Base-by-base conservation (phyloP, 2,329 filamentous ascomycete species). In the Colletotrichum tofieldiae region DNA sequence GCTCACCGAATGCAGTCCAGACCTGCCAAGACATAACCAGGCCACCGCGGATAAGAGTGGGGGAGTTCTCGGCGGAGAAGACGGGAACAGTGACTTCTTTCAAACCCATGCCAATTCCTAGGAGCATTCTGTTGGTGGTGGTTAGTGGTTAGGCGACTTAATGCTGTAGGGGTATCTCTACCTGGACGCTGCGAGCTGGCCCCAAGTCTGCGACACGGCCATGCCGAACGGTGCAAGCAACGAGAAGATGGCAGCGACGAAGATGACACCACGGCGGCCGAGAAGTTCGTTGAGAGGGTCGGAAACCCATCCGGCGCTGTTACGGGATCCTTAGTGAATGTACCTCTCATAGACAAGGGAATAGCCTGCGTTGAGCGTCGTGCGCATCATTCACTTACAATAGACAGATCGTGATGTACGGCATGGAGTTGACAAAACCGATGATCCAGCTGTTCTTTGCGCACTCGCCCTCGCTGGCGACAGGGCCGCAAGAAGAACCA, bases 191-290 rank as follows among this genome's bases (percentile, higher is more conserved):
- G 90, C 84, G 3, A 92, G 82, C 76, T 92, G 84, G 11, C 79
- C 81, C 89, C 90, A 93, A 45, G 81, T 88, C 74, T 91, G 89
- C 11, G 86, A 85, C 20, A 89, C 76, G 0, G 86, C 91, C 74
- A 87, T 89, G 32, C 91, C 90, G 75, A 93, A 88, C 1, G 89
- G 88, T 1, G 90, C 82, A 14, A 92, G 76, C 1, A 92, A 81
- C 75, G 89, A 92, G 78, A 93, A 91, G 75, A 91, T 81, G 16
- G 88, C 89, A 8, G 87, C 86, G 56, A 91, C 78, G 77, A 92
- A 93, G 72, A 93, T 93, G 56, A 89, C 88, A 14, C 90, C 89
- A 63, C 90, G 88, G 49, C 91, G 89, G 47, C 90, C 91, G 37
- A 90, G 75, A 14, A 81, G 81, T 51, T 88, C 81, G 76, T 93